Conservation (phyloP, 1,284 basidiomycete genomes). For the Violaceomyces palustris region DNA sequence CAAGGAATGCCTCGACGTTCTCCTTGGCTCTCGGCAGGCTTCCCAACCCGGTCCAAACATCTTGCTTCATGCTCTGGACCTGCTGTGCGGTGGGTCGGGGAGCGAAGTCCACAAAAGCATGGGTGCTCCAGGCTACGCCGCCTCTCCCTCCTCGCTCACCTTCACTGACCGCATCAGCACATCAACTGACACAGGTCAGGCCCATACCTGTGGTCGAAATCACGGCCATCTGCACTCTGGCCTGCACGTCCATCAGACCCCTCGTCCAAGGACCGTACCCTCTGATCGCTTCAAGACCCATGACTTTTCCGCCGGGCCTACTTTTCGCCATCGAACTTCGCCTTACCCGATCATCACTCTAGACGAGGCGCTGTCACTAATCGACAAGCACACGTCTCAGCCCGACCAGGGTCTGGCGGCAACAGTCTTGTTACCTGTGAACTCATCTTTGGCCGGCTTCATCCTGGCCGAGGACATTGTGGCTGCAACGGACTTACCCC, state of each 20-base stretch:
- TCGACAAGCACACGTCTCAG: slow-evolving; percentile 60
- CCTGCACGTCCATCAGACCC: slow-evolving; percentile 56
- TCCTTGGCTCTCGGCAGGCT: slow-evolving; percentile 60
- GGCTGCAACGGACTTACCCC: slow-evolving; percentile 59
- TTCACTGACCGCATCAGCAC: not conserved
- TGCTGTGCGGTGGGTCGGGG: slow-evolving; percentile 68
- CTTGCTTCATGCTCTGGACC: slow-evolving; percentile 68
- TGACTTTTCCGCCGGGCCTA: slow-evolving; percentile 59
- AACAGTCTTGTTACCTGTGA: slow-evolving; percentile 21
- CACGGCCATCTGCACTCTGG: not conserved
- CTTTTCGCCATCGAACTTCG: slow-evolving; percentile 56
- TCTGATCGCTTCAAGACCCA: slow-evolving; percentile 63
- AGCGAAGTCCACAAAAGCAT: slow-evolving; percentile 58
- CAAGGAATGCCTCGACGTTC: slow-evolving; percentile 66
- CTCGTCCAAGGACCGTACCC: too few species aligned
- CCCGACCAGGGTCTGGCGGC: slow-evolving; percentile 13
- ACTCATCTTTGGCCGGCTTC: slow-evolving; percentile 61
- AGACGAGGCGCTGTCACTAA: slow-evolving; percentile 62
- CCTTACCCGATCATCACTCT: slow-evolving; percentile 70
- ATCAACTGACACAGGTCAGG: slow-evolving; percentile 6
- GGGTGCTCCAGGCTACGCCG: not conserved
- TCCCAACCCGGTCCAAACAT: too few species aligned
- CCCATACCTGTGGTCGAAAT: too few species aligned
- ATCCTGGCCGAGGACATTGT: slow-evolving; percentile 71
- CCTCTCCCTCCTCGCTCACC: too few species aligned